phyloP scores from a whole-genome alignment of 129 eudicot species.

The Ambrosia trifida region DNA sequence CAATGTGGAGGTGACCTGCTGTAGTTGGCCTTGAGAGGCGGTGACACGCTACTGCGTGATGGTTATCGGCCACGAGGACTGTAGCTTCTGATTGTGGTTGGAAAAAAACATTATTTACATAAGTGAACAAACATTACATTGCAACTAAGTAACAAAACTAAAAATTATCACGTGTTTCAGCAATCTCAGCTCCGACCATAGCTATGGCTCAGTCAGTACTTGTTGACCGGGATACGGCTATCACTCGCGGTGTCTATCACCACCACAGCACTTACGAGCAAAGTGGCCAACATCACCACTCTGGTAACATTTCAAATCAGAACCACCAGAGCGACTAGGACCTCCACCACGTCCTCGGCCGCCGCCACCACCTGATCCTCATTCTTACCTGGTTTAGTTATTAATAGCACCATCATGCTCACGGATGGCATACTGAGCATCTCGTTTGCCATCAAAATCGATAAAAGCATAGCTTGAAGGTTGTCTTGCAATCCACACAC shows the following conservation, averaged over 20 bases:
- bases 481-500: conserved; percentile 98
- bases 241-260: conserved; percentile 81
- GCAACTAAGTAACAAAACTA: background rate
- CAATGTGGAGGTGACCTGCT: conserved; percentile 93
- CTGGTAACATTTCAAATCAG: conserved; percentile 93
- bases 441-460: conserved; percentile 86
- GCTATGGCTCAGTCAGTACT: conserved; percentile 92
- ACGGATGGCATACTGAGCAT: conserved; percentile 87
- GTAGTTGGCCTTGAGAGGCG: conserved; percentile 73
- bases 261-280: conserved; percentile 89
- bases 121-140: background rate
- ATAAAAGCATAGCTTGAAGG: conserved; percentile 96
- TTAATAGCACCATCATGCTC: conserved; percentile 65
- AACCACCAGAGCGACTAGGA: conserved; percentile 85
- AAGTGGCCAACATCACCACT: conserved; percentile 98
- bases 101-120: background rate
- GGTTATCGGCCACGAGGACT: conserved; percentile 97
- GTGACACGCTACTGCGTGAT: conserved; percentile 80
- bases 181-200: conserved; percentile 82
- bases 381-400: conserved; percentile 61
- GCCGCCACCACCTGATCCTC: conserved; percentile 72
- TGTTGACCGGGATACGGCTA: too few species aligned
- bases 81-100: conserved; percentile 57
- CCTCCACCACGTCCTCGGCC: too few species aligned
- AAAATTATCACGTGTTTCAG: conserved; percentile 10